These are phyloP conservation scores for Zasmidium cellare DNA, from an alignment of 2,329 filamentous ascomycete species.

Conservation along the genomic window DNA sequence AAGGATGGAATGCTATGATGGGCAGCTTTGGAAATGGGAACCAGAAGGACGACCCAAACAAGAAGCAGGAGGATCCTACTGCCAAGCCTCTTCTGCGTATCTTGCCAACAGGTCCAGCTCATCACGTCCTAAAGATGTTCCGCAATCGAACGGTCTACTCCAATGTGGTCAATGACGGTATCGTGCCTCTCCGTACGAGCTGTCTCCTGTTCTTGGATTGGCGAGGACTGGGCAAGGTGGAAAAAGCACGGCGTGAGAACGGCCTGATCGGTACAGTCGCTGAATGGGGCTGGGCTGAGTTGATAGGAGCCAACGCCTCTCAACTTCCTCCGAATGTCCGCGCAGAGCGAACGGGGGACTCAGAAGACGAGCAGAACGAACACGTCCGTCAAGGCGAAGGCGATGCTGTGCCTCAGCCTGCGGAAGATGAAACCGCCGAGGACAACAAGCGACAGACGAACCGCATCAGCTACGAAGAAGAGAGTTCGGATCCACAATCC, in stretches of 20 bases:
- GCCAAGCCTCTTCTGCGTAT: conserved; percentile 88
- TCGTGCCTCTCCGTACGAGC: conserved; percentile 90
- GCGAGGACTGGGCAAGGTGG: conserved; percentile 88
- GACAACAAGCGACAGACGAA: conserved; percentile 46
- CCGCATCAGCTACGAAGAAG: conserved; percentile 45
- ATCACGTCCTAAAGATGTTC: conserved; percentile 83
- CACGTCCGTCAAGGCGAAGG: conserved; percentile 30
- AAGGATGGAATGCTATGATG: conserved; percentile 85
- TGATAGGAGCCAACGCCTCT: conserved; percentile 71
- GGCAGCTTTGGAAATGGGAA: conserved; percentile 70
- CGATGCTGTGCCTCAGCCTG: conserved; percentile 65
- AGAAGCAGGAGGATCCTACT: conserved; percentile 65
- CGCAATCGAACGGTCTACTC: conserved; percentile 90
- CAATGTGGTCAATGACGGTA: conserved; percentile 96
- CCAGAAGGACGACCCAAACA: conserved; percentile 45
- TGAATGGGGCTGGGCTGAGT: conserved; percentile 90
- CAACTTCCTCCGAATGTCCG: conserved; percentile 41
- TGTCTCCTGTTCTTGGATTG: conserved; percentile 96
- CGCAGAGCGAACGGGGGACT: conserved; percentile 21
- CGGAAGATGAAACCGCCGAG: conserved; percentile 63
- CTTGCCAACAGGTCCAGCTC: conserved; percentile 85
- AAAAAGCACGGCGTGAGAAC: conserved; percentile 90
- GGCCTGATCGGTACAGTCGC: conserved; percentile 90
- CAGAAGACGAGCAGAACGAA: conserved; percentile 28
- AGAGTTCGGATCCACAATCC: conserved; percentile 34